These are phyloP conservation scores for Hura crepitans DNA, from an alignment of 441 rosid genomes.

Conservation along the genomic window DNA sequence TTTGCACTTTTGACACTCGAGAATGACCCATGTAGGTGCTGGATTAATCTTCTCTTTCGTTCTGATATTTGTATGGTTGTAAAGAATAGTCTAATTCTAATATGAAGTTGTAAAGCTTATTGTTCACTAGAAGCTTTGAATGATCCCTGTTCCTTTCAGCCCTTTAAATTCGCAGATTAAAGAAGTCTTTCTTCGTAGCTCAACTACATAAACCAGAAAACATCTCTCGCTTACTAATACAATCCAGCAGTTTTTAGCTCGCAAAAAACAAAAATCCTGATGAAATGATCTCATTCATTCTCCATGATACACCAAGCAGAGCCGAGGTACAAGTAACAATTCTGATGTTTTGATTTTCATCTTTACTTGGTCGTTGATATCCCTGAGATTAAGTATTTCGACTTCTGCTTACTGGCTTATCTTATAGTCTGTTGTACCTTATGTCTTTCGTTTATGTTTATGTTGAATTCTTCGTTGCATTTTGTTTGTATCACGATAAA, in stretches of 20 bases:
- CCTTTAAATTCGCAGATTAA: no score
- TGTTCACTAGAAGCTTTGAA: no score
- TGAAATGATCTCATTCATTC: neutral
- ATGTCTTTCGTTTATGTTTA: neutral
- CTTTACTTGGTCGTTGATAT: neutral
- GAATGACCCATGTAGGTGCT: no score
- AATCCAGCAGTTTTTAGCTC: neutral
- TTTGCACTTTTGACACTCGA: no score
- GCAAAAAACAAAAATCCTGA: neutral
- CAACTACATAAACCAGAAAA: neutral
- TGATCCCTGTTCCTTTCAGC: no score
- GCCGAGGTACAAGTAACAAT: slow-evolving; percentile 9
- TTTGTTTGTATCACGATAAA: neutral
- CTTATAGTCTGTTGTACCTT: neutral
- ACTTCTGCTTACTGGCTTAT: neutral
- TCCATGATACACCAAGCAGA: neutral
- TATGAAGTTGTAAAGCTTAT: no score
- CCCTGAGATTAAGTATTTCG: neutral
- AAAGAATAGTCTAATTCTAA: no score
- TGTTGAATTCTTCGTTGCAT: neutral
- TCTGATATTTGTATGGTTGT: no score
- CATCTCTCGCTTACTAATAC: neutral
- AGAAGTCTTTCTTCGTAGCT: no score
- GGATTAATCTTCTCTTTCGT: no score
- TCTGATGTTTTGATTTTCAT: neutral